Base-by-base conservation (phyloP, 2,329 filamentous ascomycete genomes). In the Claviceps digitariae region DNA sequence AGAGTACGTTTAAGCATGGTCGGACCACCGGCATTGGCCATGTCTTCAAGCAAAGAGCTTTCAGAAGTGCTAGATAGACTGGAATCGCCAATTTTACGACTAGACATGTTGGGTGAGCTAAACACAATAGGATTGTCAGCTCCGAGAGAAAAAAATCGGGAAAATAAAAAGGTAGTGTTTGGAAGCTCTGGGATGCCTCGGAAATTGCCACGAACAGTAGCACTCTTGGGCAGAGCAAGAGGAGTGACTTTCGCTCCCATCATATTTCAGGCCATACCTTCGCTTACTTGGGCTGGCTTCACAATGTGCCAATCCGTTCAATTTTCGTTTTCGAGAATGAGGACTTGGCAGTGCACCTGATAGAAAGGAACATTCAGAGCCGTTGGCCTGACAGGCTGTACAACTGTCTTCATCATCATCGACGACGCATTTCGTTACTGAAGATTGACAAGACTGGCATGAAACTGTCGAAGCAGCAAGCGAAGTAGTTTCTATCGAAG, bases 261-360 rank as follows among this genome's bases (percentile, higher is more conserved):
- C 47, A 52, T 55, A 53, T 54, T 47, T 40, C 53, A 47, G 50
- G 50, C 71, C 81, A 73, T 74, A 87, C 85, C 84, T 85, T 76
- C 83, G 79, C 70, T 86, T 87, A 63, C 77, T 78, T 17, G 40
- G 40, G 59, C 73, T 71, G 58, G 72, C 76, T 57, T 84, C 80
- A 58, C 82, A 78, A 64, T 74, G 71, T 56, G 74, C 72, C 61
- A 83, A 78, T 62, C 80, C 77, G 68, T 84, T 81, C 57, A 87
- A 71, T 73, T 90, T 91, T 65, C 88, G 79, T 74, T 93, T 93
- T 61, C 87, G 80, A 54, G 85, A 83, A 63, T 83, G 82, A 25
- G 87, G 87, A 66, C 52, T 54, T 38, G 52, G 31, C 10, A 56
- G 43, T 7, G 52, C 50, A 34, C 85, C 88, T 59, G 84, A 82